phyloP scores from a whole-genome alignment of 2,329 filamentous ascomycete species.

The Nigrograna mackinnonii region DNA sequence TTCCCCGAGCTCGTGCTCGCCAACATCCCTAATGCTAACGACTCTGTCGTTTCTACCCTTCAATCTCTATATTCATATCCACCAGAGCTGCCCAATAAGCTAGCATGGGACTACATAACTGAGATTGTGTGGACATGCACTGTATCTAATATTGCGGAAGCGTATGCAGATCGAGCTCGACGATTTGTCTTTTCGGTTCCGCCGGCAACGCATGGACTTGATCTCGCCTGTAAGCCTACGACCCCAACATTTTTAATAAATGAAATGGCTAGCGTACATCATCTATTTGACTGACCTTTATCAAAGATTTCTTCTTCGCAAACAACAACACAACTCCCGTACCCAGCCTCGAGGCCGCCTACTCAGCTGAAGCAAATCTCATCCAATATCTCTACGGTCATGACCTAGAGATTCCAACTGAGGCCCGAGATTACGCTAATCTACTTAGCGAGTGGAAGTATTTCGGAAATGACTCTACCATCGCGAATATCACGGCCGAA shows the following conservation, averaged over 20 bases:
- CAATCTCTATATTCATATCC: conserved; percentile 4
- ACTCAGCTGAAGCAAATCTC: not conserved
- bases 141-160: conserved; percentile 2
- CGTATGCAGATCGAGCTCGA: conserved; percentile 1
- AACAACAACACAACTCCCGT: not conserved
- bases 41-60: not conserved
- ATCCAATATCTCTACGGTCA: not conserved
- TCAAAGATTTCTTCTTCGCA: not conserved
- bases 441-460: not conserved
- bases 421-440: not conserved
- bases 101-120: conserved; percentile 7
- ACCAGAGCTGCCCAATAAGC: conserved; percentile 2
- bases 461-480: not conserved
- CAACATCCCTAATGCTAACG: conserved; percentile 6
- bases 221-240: conserved; percentile 4
- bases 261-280: not conserved
- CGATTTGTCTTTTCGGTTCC: conserved; percentile 6
- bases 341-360: not conserved
- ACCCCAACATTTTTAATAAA: not conserved
- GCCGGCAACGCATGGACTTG: conserved; percentile 7
- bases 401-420: not conserved
- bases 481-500: conserved; percentile 1
- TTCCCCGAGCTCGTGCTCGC: conserved; percentile 8
- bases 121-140: conserved; percentile 5
- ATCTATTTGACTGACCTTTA: too few species aligned